Percentiles rank a stretch among this genome's conserved stretches.
These are phyloP conservation scores for Tetradesmus lagerheimii DNA, from an alignment of 139 green algal genomes.

Conservation along the genomic window DNA sequence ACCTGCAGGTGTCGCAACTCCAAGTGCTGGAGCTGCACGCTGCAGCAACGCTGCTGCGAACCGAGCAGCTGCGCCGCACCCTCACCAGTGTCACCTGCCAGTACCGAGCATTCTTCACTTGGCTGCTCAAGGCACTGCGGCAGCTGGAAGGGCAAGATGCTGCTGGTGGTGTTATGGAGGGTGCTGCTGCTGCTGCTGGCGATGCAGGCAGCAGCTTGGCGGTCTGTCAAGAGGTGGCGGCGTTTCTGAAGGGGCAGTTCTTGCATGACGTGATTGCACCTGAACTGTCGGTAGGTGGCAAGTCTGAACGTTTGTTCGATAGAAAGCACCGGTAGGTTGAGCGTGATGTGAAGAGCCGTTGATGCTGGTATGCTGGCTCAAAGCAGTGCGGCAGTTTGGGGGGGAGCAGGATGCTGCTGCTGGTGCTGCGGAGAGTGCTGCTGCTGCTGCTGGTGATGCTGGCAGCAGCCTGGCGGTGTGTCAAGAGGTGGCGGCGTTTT, in stretches of 20 bases:
- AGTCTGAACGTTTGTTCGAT: too few species aligned
- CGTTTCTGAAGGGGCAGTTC: conserved; percentile 66
- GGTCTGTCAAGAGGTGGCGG: conserved; percentile 43
- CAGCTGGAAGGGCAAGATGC: conserved; percentile 52
- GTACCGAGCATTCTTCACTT: conserved; percentile 78
- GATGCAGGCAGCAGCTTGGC: conserved; percentile 33
- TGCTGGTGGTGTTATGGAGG: neutral
- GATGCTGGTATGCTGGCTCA: too few species aligned
- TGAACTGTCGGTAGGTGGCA: conserved; percentile 58
- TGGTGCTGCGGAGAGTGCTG: neutral
- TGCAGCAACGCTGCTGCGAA: conserved; percentile 57
- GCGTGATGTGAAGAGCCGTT: too few species aligned
- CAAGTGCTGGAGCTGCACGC: conserved; percentile 58
- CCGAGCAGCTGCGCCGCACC: conserved; percentile 62
- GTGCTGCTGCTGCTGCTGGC: neutral
- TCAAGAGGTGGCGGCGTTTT: conserved; percentile 54
- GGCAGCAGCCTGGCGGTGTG: neutral
- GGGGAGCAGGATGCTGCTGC: conserved; percentile 28
- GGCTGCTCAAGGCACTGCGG: conserved; percentile 68
- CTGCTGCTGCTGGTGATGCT: conserved; percentile 5
- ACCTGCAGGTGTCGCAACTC: neutral
- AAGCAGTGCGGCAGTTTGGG: conserved; percentile 52
- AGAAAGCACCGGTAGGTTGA: too few species aligned
- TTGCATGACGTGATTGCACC: conserved; percentile 53
- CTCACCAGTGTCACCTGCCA: conserved; percentile 51